Evolutionary conservation across 2,329 filamentous ascomycete genomes (phyloP), one percentile per base, ranked within the genome.

Genomic region (Triangularia verruculosa): DNA sequence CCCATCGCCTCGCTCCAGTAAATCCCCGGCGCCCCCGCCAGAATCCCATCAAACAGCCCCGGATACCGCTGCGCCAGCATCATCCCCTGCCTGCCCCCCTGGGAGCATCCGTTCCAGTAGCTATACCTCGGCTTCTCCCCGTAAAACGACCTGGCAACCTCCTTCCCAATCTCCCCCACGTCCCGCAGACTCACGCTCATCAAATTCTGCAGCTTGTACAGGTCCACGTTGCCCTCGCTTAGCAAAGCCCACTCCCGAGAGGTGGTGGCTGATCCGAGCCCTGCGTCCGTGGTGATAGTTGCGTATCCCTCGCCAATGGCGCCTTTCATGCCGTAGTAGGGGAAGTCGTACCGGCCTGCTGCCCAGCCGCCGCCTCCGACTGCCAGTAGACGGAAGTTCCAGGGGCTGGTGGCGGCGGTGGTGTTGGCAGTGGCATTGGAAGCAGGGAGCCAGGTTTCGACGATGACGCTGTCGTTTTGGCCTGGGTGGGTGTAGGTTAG

Each of bases 21-120:
- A 5, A 79, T 65, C 6, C 80, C 83, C 1, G 80, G 78, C 1
- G 74, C 74, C 0, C 76, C 78, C 0, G 82, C 83, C 6, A 82
- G 71, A 43, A 85, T 79, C 20, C 83, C 83, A 65, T 86, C 81
- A 64, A 83, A 85, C 62, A 84, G 82, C 8, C 81, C 74, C 0
- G 83, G 83, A 67, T 79, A 85, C 17, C 76, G 71, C 68, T 86
- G 79, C 2, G 81, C 78, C 54, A 80, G 77, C 66, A 80, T 81
- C 27, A 83, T 70, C 15, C 83, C 84, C 72, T 86, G 83, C 0
- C 83, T 75, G 1, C 84, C 84, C 25, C 84, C 84, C 0, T 80
- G 83, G 1, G 80, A 83, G 70, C 83, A 86, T 27, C 83, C 84
- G 54, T 78, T 75, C 70, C 79, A 86, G 70, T 85, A 86, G n/a